Percentiles rank a stretch among this genome's conserved stretches.
These are phyloP conservation scores for Pichia sp. DNA, from an alignment of 1,139 yeast species.

Conservation along the genomic window DNA sequence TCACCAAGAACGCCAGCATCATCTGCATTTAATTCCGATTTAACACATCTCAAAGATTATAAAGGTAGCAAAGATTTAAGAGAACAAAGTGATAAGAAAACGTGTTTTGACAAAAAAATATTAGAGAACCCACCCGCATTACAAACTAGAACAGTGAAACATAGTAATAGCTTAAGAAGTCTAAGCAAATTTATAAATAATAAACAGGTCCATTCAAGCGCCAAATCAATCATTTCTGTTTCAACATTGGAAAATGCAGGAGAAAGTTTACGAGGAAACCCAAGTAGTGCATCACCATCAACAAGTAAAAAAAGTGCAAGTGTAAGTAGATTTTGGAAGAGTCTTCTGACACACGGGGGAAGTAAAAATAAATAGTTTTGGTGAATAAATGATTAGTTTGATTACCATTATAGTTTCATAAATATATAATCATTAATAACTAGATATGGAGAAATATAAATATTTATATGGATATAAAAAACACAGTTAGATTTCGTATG, in stretches of 20 bases:
- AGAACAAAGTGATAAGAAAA: background rate
- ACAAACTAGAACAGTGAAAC: constrained; percentile 25
- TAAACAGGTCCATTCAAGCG: background rate
- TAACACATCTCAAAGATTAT: background rate
- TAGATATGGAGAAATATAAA: background rate
- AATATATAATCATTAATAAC: background rate
- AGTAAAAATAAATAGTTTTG: background rate
- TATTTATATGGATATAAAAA: background rate
- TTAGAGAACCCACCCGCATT: background rate
- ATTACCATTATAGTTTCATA: too few species aligned
- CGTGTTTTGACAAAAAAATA: background rate
- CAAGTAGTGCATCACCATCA: background rate
- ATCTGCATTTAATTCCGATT: background rate
- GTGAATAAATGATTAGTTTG: background rate
- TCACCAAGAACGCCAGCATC: background rate
- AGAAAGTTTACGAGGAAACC: background rate
- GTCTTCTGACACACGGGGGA: constrained; percentile 1
- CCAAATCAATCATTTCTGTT: background rate
- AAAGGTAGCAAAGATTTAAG: background rate
- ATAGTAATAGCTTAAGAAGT: constrained; percentile 76
- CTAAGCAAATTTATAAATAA: constrained; percentile 1
- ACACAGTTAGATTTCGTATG: background rate
- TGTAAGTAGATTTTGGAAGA: constrained; percentile 11
- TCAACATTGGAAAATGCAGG: background rate
- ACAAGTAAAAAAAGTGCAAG: background rate